phyloP scores from a whole-genome alignment of 305 asterid genomes.

The Fraxinus xanthoxyloides region DNA sequence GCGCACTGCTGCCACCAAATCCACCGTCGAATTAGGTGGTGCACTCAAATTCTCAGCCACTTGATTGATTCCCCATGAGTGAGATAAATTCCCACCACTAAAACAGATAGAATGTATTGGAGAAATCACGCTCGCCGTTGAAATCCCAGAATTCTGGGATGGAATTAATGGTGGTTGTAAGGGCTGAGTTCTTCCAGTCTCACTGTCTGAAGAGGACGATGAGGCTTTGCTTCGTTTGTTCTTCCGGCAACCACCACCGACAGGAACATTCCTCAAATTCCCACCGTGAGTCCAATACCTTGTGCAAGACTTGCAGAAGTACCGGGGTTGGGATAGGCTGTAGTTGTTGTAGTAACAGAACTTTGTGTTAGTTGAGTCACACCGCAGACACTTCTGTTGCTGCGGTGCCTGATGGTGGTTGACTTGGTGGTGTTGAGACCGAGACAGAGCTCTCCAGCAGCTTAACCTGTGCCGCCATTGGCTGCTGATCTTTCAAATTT shows the following conservation, averaged over 20 bases:
- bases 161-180: slow-evolving; percentile 11
- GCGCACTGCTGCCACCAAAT: slow-evolving; percentile 28
- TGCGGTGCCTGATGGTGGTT: slow-evolving; percentile 32
- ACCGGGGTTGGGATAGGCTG: slow-evolving; percentile 51
- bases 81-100: slow-evolving; percentile 37
- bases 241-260: slow-evolving; percentile 46
- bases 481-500: not conserved
- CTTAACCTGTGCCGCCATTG: slow-evolving; percentile 10
- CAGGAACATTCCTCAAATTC: slow-evolving; percentile 48
- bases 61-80: slow-evolving; percentile 21
- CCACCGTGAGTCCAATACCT: slow-evolving; percentile 59
- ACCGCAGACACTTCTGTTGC: slow-evolving; percentile 47
- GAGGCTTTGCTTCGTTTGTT: slow-evolving; percentile 32
- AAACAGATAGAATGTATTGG: slow-evolving; percentile 20
- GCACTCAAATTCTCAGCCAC: slow-evolving; percentile 17
- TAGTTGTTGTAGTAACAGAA: slow-evolving; percentile 53
- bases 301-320: slow-evolving; percentile 50
- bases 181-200: slow-evolving; percentile 13
- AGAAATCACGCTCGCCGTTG: slow-evolving; percentile 10
- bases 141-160: not conserved
- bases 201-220: slow-evolving; percentile 20
- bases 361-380: slow-evolving; percentile 46
- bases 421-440: slow-evolving; percentile 1
- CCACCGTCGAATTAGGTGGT: slow-evolving; percentile 24
- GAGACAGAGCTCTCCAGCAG: slow-evolving; percentile 18